These are phyloP conservation scores for Arxiozyma heterogenica DNA, from an alignment of 1,139 yeast genomes.

Conservation along the genomic window DNA sequence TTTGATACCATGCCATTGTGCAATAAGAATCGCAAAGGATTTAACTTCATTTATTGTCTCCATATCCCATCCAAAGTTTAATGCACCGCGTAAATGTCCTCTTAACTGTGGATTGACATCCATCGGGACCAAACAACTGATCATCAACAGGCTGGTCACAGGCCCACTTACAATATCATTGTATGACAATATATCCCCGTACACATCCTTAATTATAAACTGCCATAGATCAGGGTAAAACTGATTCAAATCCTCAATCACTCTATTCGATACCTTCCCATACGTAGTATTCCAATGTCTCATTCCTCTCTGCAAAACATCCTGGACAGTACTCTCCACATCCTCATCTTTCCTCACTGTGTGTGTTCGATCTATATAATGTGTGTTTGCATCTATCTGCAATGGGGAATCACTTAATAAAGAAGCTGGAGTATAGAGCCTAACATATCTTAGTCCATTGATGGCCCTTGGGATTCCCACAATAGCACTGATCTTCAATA, in stretches of 20 bases:
- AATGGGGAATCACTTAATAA: slow-evolving; percentile 14
- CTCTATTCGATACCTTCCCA: slow-evolving; percentile 60
- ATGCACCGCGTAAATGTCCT: slow-evolving; percentile 81
- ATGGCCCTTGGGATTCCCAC: slow-evolving; percentile 79
- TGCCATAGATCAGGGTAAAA: slow-evolving; percentile 83
- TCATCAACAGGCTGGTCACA: slow-evolving; percentile 69
- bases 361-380: not conserved
- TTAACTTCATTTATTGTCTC: slow-evolving; percentile 56
- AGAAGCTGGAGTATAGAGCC: slow-evolving; percentile 51
- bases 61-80: slow-evolving; percentile 61
- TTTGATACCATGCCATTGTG: slow-evolving; percentile 64
- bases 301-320: slow-evolving; percentile 34
- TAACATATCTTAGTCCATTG: slow-evolving; percentile 60
- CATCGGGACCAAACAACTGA: slow-evolving; percentile 77
- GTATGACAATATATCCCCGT: slow-evolving; percentile 68
- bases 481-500: slow-evolving; percentile 67
- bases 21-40: slow-evolving; percentile 51
- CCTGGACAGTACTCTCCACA: not conserved
- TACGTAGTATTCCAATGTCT: slow-evolving; percentile 68
- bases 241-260: slow-evolving; percentile 53
- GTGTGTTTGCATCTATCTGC: not conserved
- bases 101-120: slow-evolving; percentile 87
- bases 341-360: not conserved
- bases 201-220: slow-evolving; percentile 64
- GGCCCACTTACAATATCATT: slow-evolving; percentile 51